A percentile compares a stretch with the other conserved stretches of the same genome.
phyloP scores from a whole-genome alignment of 2,329 filamentous ascomycete genomes.

The Huntiella moniliformis region DNA sequence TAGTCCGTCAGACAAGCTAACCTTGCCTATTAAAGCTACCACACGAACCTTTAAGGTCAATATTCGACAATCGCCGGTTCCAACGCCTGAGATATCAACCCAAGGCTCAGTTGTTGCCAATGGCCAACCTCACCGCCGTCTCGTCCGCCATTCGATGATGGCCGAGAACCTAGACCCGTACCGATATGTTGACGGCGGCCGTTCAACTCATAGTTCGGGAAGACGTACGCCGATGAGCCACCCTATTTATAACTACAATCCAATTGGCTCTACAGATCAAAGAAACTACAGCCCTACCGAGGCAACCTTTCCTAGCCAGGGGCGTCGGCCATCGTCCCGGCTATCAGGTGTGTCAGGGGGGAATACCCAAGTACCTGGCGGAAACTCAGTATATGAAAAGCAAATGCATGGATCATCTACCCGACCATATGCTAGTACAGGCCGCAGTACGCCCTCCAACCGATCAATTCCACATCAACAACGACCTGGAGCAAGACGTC shows the following conservation, averaged over 20 bases:
- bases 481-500: neutral
- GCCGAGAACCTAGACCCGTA: slow-evolving; percentile 6
- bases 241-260: slow-evolving; percentile 9
- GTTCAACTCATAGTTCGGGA: slow-evolving; percentile 2
- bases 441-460: neutral
- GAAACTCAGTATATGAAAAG: no score
- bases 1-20: neutral
- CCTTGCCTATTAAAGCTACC: slow-evolving; percentile 1
- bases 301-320: neutral
- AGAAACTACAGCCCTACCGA: slow-evolving; percentile 1
- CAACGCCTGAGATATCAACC: slow-evolving; percentile 6
- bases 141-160: slow-evolving; percentile 10
- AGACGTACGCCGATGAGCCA: slow-evolving; percentile 5
- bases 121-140: slow-evolving; percentile 5
- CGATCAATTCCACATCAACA: neutral
- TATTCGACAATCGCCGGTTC: neutral
- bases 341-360: neutral
- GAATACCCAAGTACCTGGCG: no score
- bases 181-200: slow-evolving; percentile 1
- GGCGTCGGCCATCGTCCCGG: slow-evolving; percentile 2
- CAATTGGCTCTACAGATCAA: slow-evolving; percentile 1
- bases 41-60: slow-evolving; percentile 11
- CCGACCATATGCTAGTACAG: neutral
- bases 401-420: no score
- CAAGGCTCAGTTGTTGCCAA: slow-evolving; percentile 6